These are phyloP conservation scores for Penicillium egyptiacum DNA, from an alignment of 495 filamentous ascomycete genomes.

Conservation along the genomic window DNA sequence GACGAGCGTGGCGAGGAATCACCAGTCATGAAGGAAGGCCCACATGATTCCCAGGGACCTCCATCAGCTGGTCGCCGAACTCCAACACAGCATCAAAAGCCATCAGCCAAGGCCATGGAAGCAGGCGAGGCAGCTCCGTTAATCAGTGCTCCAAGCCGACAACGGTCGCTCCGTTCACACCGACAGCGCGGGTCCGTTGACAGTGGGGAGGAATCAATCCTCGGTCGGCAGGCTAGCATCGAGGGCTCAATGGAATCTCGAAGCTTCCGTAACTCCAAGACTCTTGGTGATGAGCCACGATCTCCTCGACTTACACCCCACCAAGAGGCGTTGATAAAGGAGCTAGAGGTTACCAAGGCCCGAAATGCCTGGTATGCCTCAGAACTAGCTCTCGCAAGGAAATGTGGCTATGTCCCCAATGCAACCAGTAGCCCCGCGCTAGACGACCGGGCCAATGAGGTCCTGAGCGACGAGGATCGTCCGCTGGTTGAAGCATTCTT, in stretches of 20 bases:
- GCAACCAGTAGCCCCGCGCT: constrained; percentile 69
- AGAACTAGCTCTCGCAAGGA: constrained; percentile 84
- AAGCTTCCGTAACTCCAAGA: constrained; percentile 41
- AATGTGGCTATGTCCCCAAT: constrained; percentile 80
- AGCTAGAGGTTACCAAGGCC: constrained; percentile 77
- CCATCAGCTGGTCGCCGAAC: constrained; percentile 60
- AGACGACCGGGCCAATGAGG: constrained; percentile 72
- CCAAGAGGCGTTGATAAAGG: constrained; percentile 64
- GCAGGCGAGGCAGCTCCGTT: constrained; percentile 49
- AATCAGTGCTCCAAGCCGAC: constrained; percentile 42
- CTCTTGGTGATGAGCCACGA: constrained; percentile 43
- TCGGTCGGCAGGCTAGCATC: constrained; percentile 43
- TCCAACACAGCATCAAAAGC: constrained; percentile 53
- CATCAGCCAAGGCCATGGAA: constrained; percentile 50
- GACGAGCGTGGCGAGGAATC: constrained; percentile 54
- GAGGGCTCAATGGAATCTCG: constrained; percentile 48
- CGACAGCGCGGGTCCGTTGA: constrained; percentile 47
- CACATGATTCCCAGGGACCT: constrained; percentile 46
- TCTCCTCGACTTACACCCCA: constrained; percentile 48
- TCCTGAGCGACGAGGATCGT: constrained; percentile 84
- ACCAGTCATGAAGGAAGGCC: constrained; percentile 52
- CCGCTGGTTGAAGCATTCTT: constrained; percentile 91
- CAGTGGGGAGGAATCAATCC: constrained; percentile 47
- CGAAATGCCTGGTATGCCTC: constrained; percentile 97
- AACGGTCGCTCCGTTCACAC: constrained; percentile 45